phyloP scores from a whole-genome alignment of 257 asterid species.

The Nicotiana undulata region DNA sequence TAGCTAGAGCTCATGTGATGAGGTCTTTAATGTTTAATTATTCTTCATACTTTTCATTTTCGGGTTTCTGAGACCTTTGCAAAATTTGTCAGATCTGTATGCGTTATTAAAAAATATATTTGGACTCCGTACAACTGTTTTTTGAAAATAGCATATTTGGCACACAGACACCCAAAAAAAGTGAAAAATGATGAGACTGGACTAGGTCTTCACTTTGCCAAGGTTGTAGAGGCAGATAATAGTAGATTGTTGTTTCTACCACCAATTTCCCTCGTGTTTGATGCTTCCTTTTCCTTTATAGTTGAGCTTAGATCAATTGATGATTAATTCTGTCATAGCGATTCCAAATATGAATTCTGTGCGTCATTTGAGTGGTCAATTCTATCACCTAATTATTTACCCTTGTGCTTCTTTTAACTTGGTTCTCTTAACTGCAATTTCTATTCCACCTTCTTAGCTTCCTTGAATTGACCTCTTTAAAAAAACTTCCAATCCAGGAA shows the following conservation, averaged over 20 bases:
- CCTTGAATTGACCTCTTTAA: neutral
- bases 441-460: neutral
- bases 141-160: neutral
- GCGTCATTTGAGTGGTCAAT: neutral
- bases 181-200: neutral
- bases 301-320: neutral
- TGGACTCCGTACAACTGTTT: neutral
- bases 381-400: neutral
- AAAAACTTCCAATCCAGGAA: slow-evolving; percentile 35
- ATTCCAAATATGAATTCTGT: neutral
- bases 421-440: neutral
- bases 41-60: neutral
- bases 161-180: neutral
- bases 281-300: neutral
- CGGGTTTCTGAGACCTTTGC: neutral
- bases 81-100: neutral
- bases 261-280: neutral
- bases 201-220: neutral
- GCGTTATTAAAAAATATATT: neutral
- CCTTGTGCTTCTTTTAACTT: neutral
- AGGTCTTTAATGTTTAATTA: neutral
- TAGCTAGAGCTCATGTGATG: neutral
- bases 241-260: neutral
- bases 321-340: neutral
- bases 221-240: neutral